These are phyloP conservation scores for Spergularia azorica DNA, from an alignment of 179 eudicot genomes.

Conservation along the genomic window DNA sequence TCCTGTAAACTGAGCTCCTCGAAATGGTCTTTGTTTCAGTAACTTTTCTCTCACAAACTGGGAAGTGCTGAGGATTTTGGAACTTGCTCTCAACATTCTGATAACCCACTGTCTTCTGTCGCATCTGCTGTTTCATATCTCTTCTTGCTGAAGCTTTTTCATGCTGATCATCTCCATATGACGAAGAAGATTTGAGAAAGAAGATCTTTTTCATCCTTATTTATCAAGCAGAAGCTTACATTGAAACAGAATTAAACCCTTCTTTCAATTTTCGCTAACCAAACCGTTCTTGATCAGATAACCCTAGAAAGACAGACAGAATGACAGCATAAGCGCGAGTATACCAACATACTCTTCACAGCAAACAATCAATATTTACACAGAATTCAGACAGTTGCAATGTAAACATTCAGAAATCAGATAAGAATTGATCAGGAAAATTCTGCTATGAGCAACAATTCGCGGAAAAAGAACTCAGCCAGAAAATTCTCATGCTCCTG, in stretches of 20 bases:
- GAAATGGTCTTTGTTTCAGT: slow-evolving; percentile 29
- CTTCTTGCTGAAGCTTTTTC: slow-evolving; percentile 17
- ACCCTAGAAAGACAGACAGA: slow-evolving; percentile 21
- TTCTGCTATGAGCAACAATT: not conserved
- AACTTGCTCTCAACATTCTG: slow-evolving; percentile 18
- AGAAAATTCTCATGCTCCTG: no score
- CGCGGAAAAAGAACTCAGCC: no score
- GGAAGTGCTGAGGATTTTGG: slow-evolving; percentile 19
- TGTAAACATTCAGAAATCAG: not conserved
- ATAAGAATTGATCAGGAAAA: not conserved
- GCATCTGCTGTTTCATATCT: slow-evolving; percentile 22
- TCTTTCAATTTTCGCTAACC: slow-evolving; percentile 7
- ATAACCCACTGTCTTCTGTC: slow-evolving; percentile 14
- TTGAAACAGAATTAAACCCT: not conserved
- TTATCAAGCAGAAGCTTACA: slow-evolving; percentile 4
- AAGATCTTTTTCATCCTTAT: slow-evolving; percentile 36
- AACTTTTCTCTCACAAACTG: slow-evolving; percentile 28
- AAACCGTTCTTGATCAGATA: not conserved
- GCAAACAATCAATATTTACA: not conserved
- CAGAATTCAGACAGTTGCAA: not conserved
- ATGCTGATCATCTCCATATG: slow-evolving; percentile 28
- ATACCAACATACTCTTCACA: not conserved
- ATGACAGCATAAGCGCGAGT: not conserved
- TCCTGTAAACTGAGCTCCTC: slow-evolving; percentile 26
- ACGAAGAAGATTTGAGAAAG: slow-evolving; percentile 29